Base-by-base conservation (phyloP, 2,329 filamentous ascomycete genomes). In the Aspergillus jensenii region DNA sequence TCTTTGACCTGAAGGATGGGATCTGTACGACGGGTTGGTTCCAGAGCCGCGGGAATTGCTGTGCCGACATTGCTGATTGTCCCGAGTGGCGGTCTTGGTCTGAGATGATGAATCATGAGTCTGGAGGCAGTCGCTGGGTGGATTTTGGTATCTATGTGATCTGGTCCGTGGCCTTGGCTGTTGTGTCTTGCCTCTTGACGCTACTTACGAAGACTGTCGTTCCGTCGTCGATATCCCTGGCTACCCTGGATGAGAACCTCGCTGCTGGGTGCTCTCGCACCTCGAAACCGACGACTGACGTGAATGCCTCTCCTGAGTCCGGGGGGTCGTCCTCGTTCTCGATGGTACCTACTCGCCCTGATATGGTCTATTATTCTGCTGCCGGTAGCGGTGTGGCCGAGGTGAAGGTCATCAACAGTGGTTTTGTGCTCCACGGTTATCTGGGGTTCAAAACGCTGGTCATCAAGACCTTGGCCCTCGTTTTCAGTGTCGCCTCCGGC, bases 361-460 rank as follows among this genome's bases (percentile, higher is more conserved):
- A 91, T 1, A 96, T 96, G 88, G 84, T 93, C 5, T 99, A 96
- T 75, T 99, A 97, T 74, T 93, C 95, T 7, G 95, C 93, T 58
- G 93, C 93, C 43, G 95, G 95, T 49, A 96, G 92, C 75, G 95
- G 95, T 67, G 95, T 99, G 12, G 95, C 95, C 6, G 95, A 99
- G 77, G 93, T 98, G 56, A 93, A 95, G 63, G 95, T 98, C 59
- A 98, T 98, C 58, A 84, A 98, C n/a, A 97, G 92, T 68, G 95
- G 95, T 6, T 99, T 98, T 69, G 93, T 99, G 55, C 80, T 99
- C 55, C 95, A 98, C 79, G 93, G 95, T 1, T 98, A 98, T 71
- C 83, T 99, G 7, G 95, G 95, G 66, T 75, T 96, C 40, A 90
- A 89, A 70, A 98, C 95, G 0, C 81, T 99, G 31, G 75, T 93